Percentiles rank a stretch among this genome's conserved stretches.
These are phyloP conservation scores for Arthrobotrys entomopaga DNA, from an alignment of 2,329 filamentous ascomycete species.

Conservation along the genomic window DNA sequence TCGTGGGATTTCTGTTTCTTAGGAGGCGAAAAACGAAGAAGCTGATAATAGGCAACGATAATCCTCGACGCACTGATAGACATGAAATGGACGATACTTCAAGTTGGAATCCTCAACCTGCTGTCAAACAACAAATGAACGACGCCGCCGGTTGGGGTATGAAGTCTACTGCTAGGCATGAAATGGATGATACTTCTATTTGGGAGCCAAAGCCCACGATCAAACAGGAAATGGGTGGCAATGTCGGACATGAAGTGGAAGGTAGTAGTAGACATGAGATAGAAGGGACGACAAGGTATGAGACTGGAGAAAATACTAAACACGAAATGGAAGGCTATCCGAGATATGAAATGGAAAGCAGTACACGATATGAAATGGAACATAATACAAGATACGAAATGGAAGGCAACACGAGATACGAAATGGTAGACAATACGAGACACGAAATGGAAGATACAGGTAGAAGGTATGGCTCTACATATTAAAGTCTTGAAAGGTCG, in stretches of 20 bases:
- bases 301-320: neutral
- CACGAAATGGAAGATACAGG: conserved; percentile 9
- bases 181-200: neutral
- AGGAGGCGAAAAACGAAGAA: neutral
- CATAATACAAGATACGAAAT: neutral
- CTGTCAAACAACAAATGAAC: neutral
- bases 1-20: neutral
- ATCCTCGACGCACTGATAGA: neutral
- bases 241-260: neutral
- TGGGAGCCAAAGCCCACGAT: neutral
- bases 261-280: neutral
- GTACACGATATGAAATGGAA: neutral
- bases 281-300: neutral
- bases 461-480: neutral
- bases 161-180: neutral
- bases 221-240: neutral
- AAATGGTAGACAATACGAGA: neutral
- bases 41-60: neutral
- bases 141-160: neutral
- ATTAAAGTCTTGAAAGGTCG: neutral
- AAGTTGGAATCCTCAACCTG: neutral
- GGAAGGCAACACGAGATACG: neutral
- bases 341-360: neutral
- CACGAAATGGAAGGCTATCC: neutral
- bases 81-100: conserved; percentile 1